Percentiles rank a stretch among this genome's conserved stretches.
phyloP scores from a whole-genome alignment of 768 basidiomycete species.

The Asterophora lycoperdoides region DNA sequence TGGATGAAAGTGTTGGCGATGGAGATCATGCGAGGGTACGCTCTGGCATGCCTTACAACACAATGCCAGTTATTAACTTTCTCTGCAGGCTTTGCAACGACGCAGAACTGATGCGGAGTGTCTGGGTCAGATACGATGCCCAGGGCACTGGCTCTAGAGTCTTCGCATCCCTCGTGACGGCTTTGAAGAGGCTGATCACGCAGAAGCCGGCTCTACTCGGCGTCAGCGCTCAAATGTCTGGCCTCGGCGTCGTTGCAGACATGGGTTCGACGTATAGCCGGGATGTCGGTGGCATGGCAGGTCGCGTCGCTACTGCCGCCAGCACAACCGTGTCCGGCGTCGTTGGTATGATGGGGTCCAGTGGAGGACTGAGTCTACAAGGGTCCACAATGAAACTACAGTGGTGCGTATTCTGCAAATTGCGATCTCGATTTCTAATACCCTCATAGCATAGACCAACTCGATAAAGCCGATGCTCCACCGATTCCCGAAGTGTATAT shows the following conservation, averaged over 20 bases:
- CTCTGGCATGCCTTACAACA: not conserved
- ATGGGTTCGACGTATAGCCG: constrained; percentile 48
- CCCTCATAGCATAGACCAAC: constrained; percentile 81
- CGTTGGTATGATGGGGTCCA: constrained; percentile 78
- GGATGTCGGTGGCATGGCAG: constrained; percentile 67
- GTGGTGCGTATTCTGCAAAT: constrained; percentile 51
- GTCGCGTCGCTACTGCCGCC: constrained; percentile 79
- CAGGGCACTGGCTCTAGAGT: constrained; percentile 60
- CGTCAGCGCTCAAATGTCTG: constrained; percentile 73
- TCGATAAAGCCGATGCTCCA: constrained; percentile 96
- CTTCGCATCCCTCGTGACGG: constrained; percentile 73
- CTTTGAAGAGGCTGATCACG: constrained; percentile 81
- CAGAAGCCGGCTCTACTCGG: constrained; percentile 88
- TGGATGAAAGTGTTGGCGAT: constrained; percentile 93
- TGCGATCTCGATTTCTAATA: not conserved
- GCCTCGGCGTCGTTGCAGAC: constrained; percentile 57
- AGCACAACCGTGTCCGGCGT: constrained; percentile 82
- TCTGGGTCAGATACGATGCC: constrained; percentile 79
- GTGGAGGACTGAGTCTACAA: constrained; percentile 66
- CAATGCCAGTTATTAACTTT: not conserved
- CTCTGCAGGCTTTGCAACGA: constrained; percentile 66
- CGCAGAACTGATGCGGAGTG: constrained; percentile 67
- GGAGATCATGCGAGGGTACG: constrained; percentile 87
- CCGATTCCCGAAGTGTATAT: constrained; percentile 91
- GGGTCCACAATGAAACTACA: constrained; percentile 84